Percentiles rank a stretch among this genome's conserved stretches.
Evolutionary conservation across 768 basidiomycete species (phyloP).

Genomic region (Leccinum aurantiacum): DNA sequence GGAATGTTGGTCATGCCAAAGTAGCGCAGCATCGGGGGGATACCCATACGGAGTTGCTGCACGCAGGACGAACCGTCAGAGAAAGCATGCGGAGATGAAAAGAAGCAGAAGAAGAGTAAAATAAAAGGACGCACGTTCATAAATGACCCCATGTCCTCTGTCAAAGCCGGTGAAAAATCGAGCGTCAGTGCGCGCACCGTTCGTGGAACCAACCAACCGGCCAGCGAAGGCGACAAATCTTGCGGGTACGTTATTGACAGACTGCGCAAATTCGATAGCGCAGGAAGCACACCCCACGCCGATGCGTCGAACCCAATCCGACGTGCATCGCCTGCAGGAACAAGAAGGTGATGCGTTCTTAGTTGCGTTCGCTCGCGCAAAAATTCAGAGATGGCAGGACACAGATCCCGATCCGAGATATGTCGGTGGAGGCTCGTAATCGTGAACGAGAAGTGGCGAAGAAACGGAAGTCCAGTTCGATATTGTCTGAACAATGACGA

Average conservation of each 20-base stretch:
- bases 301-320: constrained; percentile 67
- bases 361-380: constrained; percentile 55
- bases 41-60: constrained; percentile 59
- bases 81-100: neutral
- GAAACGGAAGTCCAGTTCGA: constrained; percentile 52
- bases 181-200: constrained; percentile 48
- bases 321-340: constrained; percentile 43
- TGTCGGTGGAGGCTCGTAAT: constrained; percentile 45
- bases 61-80: neutral
- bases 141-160: constrained; percentile 44
- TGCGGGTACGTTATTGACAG: constrained; percentile 62
- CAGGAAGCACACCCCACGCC: constrained; percentile 70
- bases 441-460: constrained; percentile 62
- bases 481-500: constrained; percentile 52
- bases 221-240: constrained; percentile 63
- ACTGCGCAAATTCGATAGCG: constrained; percentile 48
- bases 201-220: constrained; percentile 67
- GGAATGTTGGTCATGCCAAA: constrained; percentile 53
- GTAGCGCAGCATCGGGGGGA: constrained; percentile 54
- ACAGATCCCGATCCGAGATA: constrained; percentile 58
- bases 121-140: constrained; percentile 35
- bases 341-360: constrained; percentile 52
- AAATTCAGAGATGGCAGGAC: constrained; percentile 69
- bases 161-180: constrained; percentile 36
- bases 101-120: neutral